Percentiles rank a stretch among this genome's conserved stretches.
Evolutionary conservation across 345 rosid species (phyloP).

Genomic region (Syzygium aqueum): DNA sequence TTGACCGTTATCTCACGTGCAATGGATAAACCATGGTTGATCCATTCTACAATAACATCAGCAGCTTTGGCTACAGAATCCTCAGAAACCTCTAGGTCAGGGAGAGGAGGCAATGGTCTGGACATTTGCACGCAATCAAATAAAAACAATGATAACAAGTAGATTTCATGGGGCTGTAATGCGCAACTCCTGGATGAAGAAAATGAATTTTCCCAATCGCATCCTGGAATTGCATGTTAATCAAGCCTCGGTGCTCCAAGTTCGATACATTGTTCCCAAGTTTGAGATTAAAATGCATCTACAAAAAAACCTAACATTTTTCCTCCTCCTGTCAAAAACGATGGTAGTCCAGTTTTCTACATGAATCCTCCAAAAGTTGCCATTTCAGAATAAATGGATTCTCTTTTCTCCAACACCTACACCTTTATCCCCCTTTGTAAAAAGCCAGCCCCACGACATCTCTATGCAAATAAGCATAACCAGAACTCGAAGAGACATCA

Average conservation of each 20-base stretch:
- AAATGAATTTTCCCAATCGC: not conserved
- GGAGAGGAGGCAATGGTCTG: slow-evolving; percentile 93
- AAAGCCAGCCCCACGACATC: not conserved
- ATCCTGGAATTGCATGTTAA: not conserved
- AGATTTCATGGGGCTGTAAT: not conserved
- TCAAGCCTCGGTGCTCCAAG: not conserved
- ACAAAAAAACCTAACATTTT: not conserved
- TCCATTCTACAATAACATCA: slow-evolving; percentile 36
- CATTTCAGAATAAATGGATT: not conserved
- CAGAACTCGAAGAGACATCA: not conserved
- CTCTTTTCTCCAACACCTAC: not conserved
- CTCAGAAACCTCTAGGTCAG: slow-evolving; percentile 80
- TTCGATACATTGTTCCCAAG: not conserved
- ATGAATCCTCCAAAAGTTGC: not conserved
- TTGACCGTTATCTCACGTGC: slow-evolving; percentile 64
- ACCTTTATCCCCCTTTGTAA: not conserved
- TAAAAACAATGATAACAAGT: not conserved
- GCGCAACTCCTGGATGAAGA: not conserved
- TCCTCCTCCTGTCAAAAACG: not conserved
- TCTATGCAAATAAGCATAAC: not conserved
- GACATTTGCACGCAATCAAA: not conserved
- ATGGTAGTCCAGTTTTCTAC: not conserved
- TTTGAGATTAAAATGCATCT: not conserved
- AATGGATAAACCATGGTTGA: slow-evolving; percentile 47
- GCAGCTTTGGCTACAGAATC: slow-evolving; percentile 43